These are phyloP conservation scores for Eucalyptus lansdowneana DNA, from an alignment of 345 rosid genomes.

Conservation along the genomic window DNA sequence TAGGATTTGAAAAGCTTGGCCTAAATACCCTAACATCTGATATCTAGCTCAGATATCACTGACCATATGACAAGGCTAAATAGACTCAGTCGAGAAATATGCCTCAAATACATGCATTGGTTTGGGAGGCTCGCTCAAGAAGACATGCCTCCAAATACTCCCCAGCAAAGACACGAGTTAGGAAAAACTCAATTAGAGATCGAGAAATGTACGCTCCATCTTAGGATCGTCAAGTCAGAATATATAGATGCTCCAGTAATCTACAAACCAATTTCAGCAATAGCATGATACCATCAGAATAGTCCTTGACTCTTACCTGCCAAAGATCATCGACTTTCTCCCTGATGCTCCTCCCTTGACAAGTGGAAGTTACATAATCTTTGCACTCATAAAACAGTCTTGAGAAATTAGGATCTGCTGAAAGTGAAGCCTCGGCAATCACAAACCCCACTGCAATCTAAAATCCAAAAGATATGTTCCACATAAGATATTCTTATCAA, in stretches of 20 bases:
- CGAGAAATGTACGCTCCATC: background rate
- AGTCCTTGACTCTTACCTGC: conserved; percentile 34
- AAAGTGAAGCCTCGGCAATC: conserved; percentile 48
- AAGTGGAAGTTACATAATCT: conserved; percentile 53
- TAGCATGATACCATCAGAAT: background rate
- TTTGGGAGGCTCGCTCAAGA: background rate
- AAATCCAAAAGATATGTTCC: background rate
- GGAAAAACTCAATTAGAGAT: background rate
- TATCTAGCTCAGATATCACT: background rate
- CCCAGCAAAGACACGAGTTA: background rate
- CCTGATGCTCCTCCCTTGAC: conserved; percentile 39
- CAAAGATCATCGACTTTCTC: conserved; percentile 77
- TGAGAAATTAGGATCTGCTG: conserved; percentile 37
- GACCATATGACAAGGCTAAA: background rate
- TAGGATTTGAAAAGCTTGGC: background rate
- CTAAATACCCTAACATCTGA: background rate
- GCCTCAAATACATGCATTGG: background rate
- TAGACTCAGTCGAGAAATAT: background rate
- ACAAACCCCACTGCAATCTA: conserved; percentile 71
- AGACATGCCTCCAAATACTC: background rate
- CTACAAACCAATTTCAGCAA: background rate
- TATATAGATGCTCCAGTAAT: background rate
- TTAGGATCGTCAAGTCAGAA: background rate
- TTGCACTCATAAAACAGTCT: conserved; percentile 78
- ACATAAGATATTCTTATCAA: background rate